Evolutionary conservation across 177 flowering plant genomes (phyloP), one percentile per base, ranked within the genome.

Genomic region (Vitis hybrid): DNA sequence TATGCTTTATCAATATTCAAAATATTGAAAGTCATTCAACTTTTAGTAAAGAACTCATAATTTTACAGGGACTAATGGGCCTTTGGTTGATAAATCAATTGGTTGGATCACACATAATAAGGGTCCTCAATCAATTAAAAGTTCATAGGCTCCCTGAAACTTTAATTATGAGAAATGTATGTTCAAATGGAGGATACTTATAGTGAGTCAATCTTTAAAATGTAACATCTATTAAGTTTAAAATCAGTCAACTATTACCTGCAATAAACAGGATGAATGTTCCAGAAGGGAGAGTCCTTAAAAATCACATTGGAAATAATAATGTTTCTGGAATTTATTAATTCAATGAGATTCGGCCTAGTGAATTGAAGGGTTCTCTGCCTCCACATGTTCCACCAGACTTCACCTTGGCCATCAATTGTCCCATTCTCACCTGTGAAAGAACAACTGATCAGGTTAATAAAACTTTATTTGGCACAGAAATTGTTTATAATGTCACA

Each of bases 311-410:
- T 86, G 64, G 97, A 88, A 64, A 95, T 91, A 13, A 87, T 74
- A 64, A 95, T 89, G 80, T 84, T 77, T 58, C 66, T 85, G 14
- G 99, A 91, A 74, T 90, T 78, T 80, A 90, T 79, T 54, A 95
- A 73, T 80, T 95, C 98, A 70, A 95, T 52, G 58, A 95, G 91
- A 75, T 87, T 84, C 5, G 98, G 98, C 70, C 99, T 84, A 1
- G 94, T 93, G 72, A 74, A 85, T 35, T 79, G 74, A 24, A 95
- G 86, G 61, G 83, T 76, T 66, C 86, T 73, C 61, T 79, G 81
- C 69, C 88, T 83, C 88, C 91, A 90, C 94, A 91, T 90, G 79
- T 86, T 81, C 99, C 99, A 95, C 99, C 99, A 95, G 11, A 86
- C 73, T 32, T 76, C 84, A 71, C 99, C 99, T 80, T 90, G 97